Evolutionary conservation across 805 yeast species (phyloP).

Genomic region (Kluyveromyces nonfermentans): DNA sequence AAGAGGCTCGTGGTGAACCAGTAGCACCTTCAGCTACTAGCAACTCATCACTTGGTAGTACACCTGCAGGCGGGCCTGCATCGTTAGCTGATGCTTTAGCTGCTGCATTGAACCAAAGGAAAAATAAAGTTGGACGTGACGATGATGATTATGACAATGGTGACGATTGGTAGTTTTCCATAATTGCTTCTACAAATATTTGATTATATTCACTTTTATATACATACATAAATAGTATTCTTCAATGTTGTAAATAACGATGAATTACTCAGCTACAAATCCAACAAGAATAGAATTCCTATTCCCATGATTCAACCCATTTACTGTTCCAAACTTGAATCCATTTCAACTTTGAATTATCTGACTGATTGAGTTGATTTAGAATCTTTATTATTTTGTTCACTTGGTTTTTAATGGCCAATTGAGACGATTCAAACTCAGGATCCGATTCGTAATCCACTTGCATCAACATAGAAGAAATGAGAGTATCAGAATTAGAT

Average conservation of each 20-base stretch:
- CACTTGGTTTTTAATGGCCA: constrained; percentile 15
- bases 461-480: constrained; percentile 44
- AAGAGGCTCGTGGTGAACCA: constrained; percentile 59
- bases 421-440: constrained; percentile 27
- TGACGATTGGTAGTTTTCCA: constrained; percentile 51
- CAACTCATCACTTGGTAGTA: constrained; percentile 32
- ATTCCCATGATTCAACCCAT: constrained; percentile 7
- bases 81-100: constrained; percentile 80
- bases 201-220: no score
- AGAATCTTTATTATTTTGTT: constrained; percentile 31
- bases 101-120: constrained; percentile 74
- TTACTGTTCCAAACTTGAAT: constrained; percentile 27
- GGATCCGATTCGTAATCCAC: constrained; percentile 25
- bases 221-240: no score
- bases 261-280: no score
- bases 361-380: constrained; percentile 38
- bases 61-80: constrained; percentile 45
- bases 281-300: background rate
- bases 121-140: constrained; percentile 81
- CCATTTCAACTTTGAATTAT: constrained; percentile 39
- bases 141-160: constrained; percentile 84
- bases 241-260: background rate
- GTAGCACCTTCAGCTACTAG: constrained; percentile 30
- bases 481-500: constrained; percentile 45
- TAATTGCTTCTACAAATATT: background rate